phyloP scores from a whole-genome alignment of 139 green algal genomes.

The Chlorella sp. region DNA sequence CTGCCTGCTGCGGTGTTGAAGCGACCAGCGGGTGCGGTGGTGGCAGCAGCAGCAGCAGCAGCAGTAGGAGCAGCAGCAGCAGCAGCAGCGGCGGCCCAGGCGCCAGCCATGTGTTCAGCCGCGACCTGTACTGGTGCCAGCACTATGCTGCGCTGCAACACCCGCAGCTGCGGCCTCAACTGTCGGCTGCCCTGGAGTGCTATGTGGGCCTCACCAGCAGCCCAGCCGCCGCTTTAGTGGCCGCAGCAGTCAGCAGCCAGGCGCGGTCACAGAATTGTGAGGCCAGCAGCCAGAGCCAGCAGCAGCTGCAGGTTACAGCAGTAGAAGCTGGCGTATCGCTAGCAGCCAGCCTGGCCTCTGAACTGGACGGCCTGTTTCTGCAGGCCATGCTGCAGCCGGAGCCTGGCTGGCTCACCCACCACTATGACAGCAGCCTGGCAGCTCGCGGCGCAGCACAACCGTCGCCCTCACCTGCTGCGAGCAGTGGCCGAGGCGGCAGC shows the following conservation, averaged over 20 bases:
- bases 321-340: background rate
- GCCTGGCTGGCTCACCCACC: slow-evolving; percentile 5
- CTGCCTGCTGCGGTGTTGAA: background rate
- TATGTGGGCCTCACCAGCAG: background rate
- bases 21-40: background rate
- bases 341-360: background rate
- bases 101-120: background rate
- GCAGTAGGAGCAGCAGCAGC: background rate
- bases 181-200: background rate
- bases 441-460: background rate
- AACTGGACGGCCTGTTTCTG: slow-evolving; percentile 3
- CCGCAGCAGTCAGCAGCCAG: background rate
- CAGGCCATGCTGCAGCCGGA: slow-evolving; percentile 7
- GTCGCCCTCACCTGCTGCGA: background rate
- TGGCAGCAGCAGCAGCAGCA: background rate
- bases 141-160: background rate
- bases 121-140: slow-evolving; percentile 22
- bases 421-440: background rate
- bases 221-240: background rate
- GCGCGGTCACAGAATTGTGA: too few species aligned
- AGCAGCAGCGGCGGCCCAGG: background rate
- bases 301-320: background rate
- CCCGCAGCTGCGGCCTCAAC: background rate
- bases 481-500: background rate
- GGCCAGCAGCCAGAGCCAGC: background rate